Evolutionary conservation across 2,329 filamentous ascomycete species (phyloP).

Genomic region (Alternaria hordeiaustralica): DNA sequence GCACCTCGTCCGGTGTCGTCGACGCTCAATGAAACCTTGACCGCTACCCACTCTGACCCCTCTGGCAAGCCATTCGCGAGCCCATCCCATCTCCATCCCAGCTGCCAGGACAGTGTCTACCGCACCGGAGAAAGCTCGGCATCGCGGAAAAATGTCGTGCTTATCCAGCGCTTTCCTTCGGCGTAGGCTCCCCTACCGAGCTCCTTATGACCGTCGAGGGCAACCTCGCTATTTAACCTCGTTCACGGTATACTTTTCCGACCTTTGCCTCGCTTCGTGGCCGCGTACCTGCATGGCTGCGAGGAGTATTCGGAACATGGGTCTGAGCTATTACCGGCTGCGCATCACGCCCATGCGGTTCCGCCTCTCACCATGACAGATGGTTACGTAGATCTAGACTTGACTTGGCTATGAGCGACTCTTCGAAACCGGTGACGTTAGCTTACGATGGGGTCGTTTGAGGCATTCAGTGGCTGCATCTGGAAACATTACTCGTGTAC

Average conservation of each 20-base stretch:
- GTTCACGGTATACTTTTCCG: conserved; percentile 12
- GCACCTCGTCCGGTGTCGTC: not conserved
- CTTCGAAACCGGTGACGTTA: not conserved
- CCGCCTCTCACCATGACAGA: not conserved
- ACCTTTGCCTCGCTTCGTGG: conserved; percentile 7
- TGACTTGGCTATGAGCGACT: not conserved
- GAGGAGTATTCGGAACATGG: conserved; percentile 6
- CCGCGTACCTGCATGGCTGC: conserved; percentile 16
- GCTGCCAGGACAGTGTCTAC: not conserved
- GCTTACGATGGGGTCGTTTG: not conserved
- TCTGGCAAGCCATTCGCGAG: conserved; percentile 11
- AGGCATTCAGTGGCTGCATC: not conserved
- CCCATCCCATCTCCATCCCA: conserved; percentile 26
- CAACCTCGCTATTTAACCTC: conserved; percentile 5
- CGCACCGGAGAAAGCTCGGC: conserved; percentile 28
- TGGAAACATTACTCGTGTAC: not conserved
- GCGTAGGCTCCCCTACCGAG: conserved; percentile 21
- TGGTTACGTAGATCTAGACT: not conserved
- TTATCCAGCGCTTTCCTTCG: conserved; percentile 35
- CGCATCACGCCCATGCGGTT: not conserved
- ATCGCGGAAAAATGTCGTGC: conserved; percentile 21
- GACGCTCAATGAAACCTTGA: conserved; percentile 3
- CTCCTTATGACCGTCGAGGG: conserved; percentile 3
- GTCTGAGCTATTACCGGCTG: not conserved
- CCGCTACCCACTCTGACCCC: conserved; percentile 2